Conservation (phyloP, 495 filamentous ascomycete species). For the Rhypophila decipiens region DNA sequence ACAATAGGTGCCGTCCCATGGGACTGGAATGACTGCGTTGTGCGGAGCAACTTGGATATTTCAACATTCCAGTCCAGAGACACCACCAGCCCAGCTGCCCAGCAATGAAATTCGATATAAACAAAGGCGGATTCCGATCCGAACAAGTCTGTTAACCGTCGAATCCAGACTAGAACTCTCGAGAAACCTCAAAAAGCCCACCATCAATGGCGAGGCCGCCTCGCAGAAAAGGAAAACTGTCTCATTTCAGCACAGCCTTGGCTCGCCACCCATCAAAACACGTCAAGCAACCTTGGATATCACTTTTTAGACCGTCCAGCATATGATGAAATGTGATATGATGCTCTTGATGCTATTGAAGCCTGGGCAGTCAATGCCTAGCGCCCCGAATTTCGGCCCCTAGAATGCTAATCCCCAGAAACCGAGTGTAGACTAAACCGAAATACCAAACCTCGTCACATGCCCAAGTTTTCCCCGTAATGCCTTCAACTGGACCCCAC, state of each 20-base stretch:
- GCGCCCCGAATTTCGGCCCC: neutral
- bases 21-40: neutral
- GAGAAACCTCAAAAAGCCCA: too few relatives aligned
- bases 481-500: neutral
- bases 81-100: neutral
- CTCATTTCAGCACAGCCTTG: too few relatives aligned
- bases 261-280: too few relatives aligned
- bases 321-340: neutral
- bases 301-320: neutral
- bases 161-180: too few relatives aligned
- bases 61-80: neutral
- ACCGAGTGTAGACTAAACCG: too few relatives aligned
- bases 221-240: too few relatives aligned
- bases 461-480: neutral
- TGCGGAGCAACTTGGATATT: neutral
- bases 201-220: too few relatives aligned
- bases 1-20: neutral
- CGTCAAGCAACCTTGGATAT: too few relatives aligned
- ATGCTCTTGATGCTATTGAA: neutral
- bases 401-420: neutral
- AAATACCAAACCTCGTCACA: neutral
- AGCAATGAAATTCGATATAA: too few relatives aligned
- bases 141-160: too few relatives aligned
- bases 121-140: too few relatives aligned
- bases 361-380: neutral